A percentile compares a stretch with the other conserved stretches of the same genome.
Evolutionary conservation across 1,139 yeast genomes (phyloP).

Genomic region (Yamadazyma dendronema): DNA sequence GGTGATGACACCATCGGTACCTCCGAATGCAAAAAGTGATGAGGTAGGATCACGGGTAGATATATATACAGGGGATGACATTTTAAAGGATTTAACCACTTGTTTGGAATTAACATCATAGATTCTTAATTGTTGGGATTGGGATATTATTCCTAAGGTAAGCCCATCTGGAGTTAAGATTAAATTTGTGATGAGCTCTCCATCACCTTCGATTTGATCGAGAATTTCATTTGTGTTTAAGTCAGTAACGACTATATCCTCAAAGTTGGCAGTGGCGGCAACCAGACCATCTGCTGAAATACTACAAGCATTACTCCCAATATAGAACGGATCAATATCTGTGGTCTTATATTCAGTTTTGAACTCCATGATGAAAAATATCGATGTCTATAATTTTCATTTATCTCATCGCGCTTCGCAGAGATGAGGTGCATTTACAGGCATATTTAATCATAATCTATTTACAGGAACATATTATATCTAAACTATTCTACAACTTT

Average conservation of each 20-base stretch:
- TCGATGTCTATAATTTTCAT: background rate
- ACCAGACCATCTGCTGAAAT: constrained; percentile 62
- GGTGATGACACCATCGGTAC: constrained; percentile 88
- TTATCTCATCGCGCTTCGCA: background rate
- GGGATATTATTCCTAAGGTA: constrained; percentile 70
- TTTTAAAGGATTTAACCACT: constrained; percentile 53
- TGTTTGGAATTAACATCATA: constrained; percentile 48
- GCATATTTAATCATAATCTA: background rate
- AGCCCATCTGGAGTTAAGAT: constrained; percentile 75
- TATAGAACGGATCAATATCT: constrained; percentile 67
- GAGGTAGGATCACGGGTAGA: constrained; percentile 78
- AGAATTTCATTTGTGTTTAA: constrained; percentile 54
- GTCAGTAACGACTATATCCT: constrained; percentile 71
- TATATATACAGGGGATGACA: constrained; percentile 80
- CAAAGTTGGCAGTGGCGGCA: constrained; percentile 78
- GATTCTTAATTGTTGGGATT: constrained; percentile 77
- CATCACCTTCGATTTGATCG: constrained; percentile 79
- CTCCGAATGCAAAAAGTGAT: constrained; percentile 87
- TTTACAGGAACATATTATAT: background rate
- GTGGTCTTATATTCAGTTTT: constrained; percentile 33
- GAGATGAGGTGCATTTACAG: background rate
- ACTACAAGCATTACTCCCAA: constrained; percentile 80
- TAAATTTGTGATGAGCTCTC: constrained; percentile 75
- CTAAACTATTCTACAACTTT: too few species aligned
- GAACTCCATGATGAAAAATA: constrained; percentile 23